A percentile compares a stretch with the other conserved stretches of the same genome.
These are phyloP conservation scores for Trichoderma oligosporum DNA, from an alignment of 2,329 filamentous ascomycete species.

Conservation along the genomic window DNA sequence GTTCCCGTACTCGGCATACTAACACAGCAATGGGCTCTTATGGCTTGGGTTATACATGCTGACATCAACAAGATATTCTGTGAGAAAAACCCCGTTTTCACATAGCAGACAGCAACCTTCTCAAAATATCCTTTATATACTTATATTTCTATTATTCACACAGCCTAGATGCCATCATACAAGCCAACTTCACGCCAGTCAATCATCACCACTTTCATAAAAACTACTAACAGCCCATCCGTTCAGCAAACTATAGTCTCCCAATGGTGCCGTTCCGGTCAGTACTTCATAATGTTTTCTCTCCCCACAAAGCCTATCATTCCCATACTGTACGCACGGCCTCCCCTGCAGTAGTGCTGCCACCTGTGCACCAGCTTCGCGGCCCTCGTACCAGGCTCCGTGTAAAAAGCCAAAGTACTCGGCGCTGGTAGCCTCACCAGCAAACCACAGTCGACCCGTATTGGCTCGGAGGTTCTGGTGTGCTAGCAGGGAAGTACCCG, in stretches of 20 bases:
- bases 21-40: no score
- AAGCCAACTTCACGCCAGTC: neutral
- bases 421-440: slow-evolving; percentile 60
- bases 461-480: slow-evolving; percentile 68
- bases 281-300: slow-evolving; percentile 25
- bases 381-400: slow-evolving; percentile 57
- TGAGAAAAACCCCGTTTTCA: no score
- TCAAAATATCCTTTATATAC: no score
- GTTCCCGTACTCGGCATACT: no score
- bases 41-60: no score
- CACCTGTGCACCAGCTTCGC: slow-evolving; percentile 44
- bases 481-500: slow-evolving; percentile 58
- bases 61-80: no score
- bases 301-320: slow-evolving; percentile 20
- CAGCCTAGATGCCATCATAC: neutral
- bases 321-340: slow-evolving; percentile 20
- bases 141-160: neutral
- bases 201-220: slow-evolving; percentile 10
- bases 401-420: slow-evolving; percentile 65
- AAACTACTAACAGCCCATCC: slow-evolving; percentile 39
- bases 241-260: slow-evolving; percentile 34
- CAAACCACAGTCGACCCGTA: slow-evolving; percentile 58
- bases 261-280: slow-evolving; percentile 33
- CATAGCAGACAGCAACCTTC: no score
- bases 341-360: slow-evolving; percentile 29